phyloP scores from a whole-genome alignment of 805 yeast species.

The Kodamaea fukazawae region DNA sequence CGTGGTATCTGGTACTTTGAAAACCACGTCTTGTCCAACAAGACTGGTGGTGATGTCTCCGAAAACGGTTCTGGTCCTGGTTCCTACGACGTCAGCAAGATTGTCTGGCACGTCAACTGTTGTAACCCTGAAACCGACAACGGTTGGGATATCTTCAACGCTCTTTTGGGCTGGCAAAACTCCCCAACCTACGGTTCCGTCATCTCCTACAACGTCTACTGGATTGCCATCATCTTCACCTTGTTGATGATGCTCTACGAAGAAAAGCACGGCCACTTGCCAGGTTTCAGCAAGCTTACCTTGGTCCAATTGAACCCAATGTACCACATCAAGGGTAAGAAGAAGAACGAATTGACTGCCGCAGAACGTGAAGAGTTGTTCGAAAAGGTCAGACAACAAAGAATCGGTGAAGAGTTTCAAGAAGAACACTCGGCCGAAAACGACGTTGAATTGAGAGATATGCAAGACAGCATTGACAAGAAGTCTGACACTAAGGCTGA shows the following conservation, averaged over 20 bases:
- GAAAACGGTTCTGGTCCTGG: constrained; percentile 27
- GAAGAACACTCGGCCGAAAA: constrained; percentile 13
- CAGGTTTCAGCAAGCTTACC: constrained; percentile 17
- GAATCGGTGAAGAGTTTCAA: constrained; percentile 15
- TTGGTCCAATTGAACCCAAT: constrained; percentile 61
- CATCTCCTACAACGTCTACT: constrained; percentile 25
- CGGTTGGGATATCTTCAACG: constrained; percentile 28
- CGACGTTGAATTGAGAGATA: constrained; percentile 1
- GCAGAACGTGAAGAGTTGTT: constrained; percentile 57
- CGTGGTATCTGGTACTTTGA: constrained; percentile 25
- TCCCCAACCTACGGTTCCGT: constrained; percentile 27
- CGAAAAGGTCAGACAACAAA: constrained; percentile 23
- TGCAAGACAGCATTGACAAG: constrained; percentile 1
- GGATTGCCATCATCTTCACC: constrained; percentile 19
- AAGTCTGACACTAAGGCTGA: background rate
- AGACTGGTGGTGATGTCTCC: constrained; percentile 26
- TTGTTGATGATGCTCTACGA: constrained; percentile 21
- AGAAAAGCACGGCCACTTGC: constrained; percentile 27
- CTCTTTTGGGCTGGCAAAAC: constrained; percentile 29
- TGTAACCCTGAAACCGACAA: constrained; percentile 24
- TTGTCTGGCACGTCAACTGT: constrained; percentile 28
- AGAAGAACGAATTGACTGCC: constrained; percentile 53
- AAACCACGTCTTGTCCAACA: constrained; percentile 12
- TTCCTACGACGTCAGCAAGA: constrained; percentile 21
- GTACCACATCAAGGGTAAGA: constrained; percentile 67